Percentiles rank a stretch among this genome's conserved stretches.
phyloP scores from a whole-genome alignment of 805 yeast species.

The Candida jianshihensis region DNA sequence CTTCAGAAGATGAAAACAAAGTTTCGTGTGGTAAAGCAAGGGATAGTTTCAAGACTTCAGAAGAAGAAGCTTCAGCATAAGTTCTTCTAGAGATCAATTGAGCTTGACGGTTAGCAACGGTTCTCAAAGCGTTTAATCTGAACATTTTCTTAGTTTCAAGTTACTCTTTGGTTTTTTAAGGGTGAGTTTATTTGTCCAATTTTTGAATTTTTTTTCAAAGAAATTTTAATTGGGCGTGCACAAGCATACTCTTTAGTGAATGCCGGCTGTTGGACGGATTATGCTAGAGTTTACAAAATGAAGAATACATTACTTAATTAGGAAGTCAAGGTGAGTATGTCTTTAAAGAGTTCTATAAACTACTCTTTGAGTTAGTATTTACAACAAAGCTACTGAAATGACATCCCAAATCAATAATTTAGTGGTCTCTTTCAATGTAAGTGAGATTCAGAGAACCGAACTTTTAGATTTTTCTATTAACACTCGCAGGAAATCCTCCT shows the following conservation, averaged over 20 bases:
- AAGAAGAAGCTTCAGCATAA: constrained; percentile 77
- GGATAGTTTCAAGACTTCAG: constrained; percentile 77
- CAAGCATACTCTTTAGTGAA: background rate
- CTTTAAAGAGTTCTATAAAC: no score
- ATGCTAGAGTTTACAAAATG: background rate
- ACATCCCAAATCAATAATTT: constrained; percentile 13
- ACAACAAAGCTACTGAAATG: constrained; percentile 3
- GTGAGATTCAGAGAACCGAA: background rate
- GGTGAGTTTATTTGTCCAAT: no score
- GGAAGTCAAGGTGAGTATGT: background rate
- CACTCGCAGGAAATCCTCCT: constrained; percentile 19
- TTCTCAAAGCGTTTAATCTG: constrained; percentile 22
- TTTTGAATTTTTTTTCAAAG: background rate
- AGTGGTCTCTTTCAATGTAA: constrained; percentile 10
- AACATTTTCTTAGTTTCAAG: no score
- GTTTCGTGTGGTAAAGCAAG: constrained; percentile 86
- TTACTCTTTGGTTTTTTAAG: no score
- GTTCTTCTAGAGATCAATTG: constrained; percentile 62
- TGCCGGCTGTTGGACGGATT: background rate
- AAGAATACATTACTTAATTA: background rate
- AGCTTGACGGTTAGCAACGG: constrained; percentile 28
- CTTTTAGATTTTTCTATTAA: background rate
- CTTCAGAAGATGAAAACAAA: constrained; percentile 41
- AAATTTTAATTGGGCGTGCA: constrained; percentile 2
- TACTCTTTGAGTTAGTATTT: no score